Conservation (phyloP, 805 yeast genomes). For the Isabelozyma rhagii region DNA sequence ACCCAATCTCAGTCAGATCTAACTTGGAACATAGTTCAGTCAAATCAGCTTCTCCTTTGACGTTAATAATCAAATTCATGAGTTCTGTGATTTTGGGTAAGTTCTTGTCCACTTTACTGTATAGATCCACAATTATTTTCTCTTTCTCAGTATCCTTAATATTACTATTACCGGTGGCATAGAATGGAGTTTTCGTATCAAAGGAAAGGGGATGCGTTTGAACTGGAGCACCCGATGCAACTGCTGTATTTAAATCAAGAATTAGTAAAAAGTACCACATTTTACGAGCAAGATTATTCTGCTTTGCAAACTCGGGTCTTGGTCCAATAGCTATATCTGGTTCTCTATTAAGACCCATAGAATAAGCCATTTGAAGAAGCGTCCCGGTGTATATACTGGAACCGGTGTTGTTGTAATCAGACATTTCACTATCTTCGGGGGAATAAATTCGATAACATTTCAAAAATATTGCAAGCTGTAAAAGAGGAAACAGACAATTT, state of each 20-base stretch:
- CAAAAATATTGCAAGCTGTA: constrained; percentile 54
- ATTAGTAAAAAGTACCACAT: constrained; percentile 23
- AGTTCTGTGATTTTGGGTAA: constrained; percentile 9
- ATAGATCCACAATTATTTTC: constrained; percentile 14
- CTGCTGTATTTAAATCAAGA: constrained; percentile 17
- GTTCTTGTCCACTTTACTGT: constrained; percentile 7
- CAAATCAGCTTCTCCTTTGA: constrained; percentile 13
- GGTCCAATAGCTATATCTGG: constrained; percentile 27
- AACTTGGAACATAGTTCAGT: constrained; percentile 10
- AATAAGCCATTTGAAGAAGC: constrained; percentile 62
- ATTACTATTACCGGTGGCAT: constrained; percentile 26
- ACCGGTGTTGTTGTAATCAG: constrained; percentile 58
- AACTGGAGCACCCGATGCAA: constrained; percentile 21
- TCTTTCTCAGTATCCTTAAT: constrained; percentile 28
- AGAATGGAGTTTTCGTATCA: constrained; percentile 19
- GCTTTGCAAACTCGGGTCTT: constrained; percentile 6
- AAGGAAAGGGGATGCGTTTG: constrained; percentile 15
- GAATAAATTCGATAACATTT: constrained; percentile 46
- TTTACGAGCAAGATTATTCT: constrained; percentile 21
- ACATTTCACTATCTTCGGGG: constrained; percentile 56
- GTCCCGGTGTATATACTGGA: constrained; percentile 45
- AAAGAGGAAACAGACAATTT: constrained; percentile 46
- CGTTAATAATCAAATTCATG: constrained; percentile 10
- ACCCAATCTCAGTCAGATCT: constrained; percentile 8
- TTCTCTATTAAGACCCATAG: constrained; percentile 67